A percentile compares a stretch with the other conserved stretches of the same genome.
Evolutionary conservation across 148 eudicot species (phyloP).

Genomic region (Fagopyrum esculentum): DNA sequence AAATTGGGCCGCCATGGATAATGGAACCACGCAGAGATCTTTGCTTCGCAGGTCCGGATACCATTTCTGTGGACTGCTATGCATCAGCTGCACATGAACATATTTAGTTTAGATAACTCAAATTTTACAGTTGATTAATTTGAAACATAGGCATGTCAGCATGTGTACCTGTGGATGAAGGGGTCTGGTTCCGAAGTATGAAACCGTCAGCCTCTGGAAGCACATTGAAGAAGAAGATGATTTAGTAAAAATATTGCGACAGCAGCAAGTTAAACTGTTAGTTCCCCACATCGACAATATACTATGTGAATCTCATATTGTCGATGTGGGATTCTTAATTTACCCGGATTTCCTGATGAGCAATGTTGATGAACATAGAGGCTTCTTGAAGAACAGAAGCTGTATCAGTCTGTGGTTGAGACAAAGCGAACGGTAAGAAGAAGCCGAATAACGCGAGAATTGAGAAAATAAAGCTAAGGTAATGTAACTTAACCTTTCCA

Average conservation of each 20-base stretch:
- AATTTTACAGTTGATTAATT: not conserved
- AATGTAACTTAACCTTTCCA: constrained; percentile 41
- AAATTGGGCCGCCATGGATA: constrained; percentile 34
- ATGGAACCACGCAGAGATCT: constrained; percentile 53
- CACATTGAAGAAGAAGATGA: not conserved
- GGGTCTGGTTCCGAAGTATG: constrained; percentile 25
- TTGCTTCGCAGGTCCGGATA: constrained; percentile 27
- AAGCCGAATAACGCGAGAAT: not conserved
- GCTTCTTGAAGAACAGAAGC: constrained; percentile 70
- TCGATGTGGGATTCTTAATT: not conserved
- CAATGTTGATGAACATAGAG: constrained; percentile 39
- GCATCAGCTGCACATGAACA: not conserved
- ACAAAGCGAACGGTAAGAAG: not conserved
- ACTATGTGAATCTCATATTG: too few relatives aligned
- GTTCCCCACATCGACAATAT: too few relatives aligned
- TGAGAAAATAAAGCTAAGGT: not conserved
- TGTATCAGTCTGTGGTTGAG: constrained; percentile 42
- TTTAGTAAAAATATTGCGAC: not conserved
- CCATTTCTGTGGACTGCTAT: constrained; percentile 23
- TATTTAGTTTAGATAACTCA: not conserved
- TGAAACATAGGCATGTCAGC: not conserved
- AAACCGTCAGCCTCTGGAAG: constrained; percentile 24
- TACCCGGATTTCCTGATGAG: constrained; percentile 56
- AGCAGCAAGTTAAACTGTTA: not conserved
- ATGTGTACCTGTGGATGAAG: constrained; percentile 18